Evolutionary conservation across 345 rosid species (phyloP).

Genomic region (Erysimum cheiranthoides): DNA sequence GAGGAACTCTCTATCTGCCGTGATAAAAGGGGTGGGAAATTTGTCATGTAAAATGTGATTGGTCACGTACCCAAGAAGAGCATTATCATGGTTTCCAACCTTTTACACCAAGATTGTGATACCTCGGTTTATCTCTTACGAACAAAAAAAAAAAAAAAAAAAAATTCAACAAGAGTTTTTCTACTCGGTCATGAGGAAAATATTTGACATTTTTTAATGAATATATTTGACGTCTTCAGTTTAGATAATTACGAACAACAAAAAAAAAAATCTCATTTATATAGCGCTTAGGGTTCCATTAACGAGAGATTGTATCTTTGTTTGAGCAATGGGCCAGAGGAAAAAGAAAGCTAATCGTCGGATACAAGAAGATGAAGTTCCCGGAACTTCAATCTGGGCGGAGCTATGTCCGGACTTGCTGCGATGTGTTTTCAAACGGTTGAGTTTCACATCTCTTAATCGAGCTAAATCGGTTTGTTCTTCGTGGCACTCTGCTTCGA

Average conservation of each 20-base stretch:
- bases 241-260: neutral
- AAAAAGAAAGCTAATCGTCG: neutral
- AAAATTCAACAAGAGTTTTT: too few species aligned
- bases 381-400: neutral
- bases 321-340: neutral
- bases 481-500: constrained; percentile 23
- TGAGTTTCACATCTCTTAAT: constrained; percentile 12
- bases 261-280: neutral
- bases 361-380: neutral
- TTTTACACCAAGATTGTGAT: too few species aligned
- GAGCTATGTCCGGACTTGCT: constrained; percentile 21
- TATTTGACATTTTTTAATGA: too few species aligned
- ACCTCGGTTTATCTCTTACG: too few species aligned
- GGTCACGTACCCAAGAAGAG: too few species aligned
- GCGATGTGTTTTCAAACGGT: neutral
- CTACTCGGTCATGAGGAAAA: too few species aligned
- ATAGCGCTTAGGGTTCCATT: neutral
- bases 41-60: too few species aligned
- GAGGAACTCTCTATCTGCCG: too few species aligned
- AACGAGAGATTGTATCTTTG: neutral
- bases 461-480: constrained; percentile 35
- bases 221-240: too few species aligned
- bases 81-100: too few species aligned
- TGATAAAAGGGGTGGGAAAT: too few species aligned
- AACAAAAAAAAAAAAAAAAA: too few species aligned